Evolutionary conservation across 345 rosid genomes (phyloP), one percentile per base, ranked within the genome.

Genomic region (Aquilaria malaccensis): DNA sequence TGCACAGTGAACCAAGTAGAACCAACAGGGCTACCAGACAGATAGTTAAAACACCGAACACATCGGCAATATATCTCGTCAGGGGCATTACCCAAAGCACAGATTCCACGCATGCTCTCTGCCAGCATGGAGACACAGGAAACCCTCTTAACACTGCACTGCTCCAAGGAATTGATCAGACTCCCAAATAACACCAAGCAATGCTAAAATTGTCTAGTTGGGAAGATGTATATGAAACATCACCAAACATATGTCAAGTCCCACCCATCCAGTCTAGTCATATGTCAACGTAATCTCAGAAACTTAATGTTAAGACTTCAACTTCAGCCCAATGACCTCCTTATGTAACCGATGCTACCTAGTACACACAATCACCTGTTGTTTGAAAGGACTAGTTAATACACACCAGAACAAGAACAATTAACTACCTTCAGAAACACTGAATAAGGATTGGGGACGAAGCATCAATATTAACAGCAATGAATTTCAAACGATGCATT

Each of bases 21-120:
- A 80, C 76, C 64, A 88, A 79, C 63, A 88, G 68, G 60, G 80
- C 78, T 52, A 88, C 96, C 59, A 91, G 83, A 74, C 86, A 84
- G 63, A 91, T 85, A 33, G 97, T 91, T 75, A 76, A 86, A 81
- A 81, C 91, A 80, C 97, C 97, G 85, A 91, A 81, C 68, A 85
- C 91, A 84, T 91, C 97, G 91, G 97, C 78, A 85, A 78, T 77
- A 73, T 76, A 68, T 81, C 84, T 81, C 75, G 81, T 82, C 96
- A 80, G 97, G 96, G 94, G 97, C 97, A 91, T 91, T 79, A 91
- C 97, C 97, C 96, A 77, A 81, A 80, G 67, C 81, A 88, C 90
- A 77, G 81, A 80, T 77, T 84, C 87, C 97, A 82, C 87, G 89
- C 91, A 88, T 91, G 89, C 93, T 91, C 91, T 88, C 96, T 72